Conservation (phyloP, 2,329 filamentous ascomycete genomes). For the Stachybotrys echinatus region DNA sequence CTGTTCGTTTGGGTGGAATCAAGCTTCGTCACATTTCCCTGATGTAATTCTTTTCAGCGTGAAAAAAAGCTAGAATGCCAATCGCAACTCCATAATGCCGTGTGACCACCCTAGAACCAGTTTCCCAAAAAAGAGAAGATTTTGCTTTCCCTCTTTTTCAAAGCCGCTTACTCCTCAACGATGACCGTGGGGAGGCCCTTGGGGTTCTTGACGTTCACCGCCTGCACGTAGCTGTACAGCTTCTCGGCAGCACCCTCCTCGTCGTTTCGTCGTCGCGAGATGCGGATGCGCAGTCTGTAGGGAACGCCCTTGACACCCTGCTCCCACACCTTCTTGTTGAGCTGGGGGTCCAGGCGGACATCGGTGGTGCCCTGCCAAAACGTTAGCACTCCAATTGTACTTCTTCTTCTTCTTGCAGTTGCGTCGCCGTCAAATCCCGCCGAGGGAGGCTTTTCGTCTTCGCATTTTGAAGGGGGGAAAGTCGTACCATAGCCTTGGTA, state of each 20-base stretch:
- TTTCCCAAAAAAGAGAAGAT: constrained; percentile 30
- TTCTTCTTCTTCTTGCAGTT: constrained; percentile 2
- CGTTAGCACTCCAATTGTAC: constrained; percentile 12
- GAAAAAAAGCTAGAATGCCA: constrained; percentile 38
- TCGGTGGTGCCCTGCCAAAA: constrained; percentile 80
- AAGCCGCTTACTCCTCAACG: constrained; percentile 61
- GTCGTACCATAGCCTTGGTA: constrained; percentile 87
- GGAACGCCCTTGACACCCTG: constrained; percentile 97
- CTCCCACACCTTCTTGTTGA: constrained; percentile 99
- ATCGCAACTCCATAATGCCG: constrained; percentile 41
- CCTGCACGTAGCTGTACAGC: constrained; percentile 99
- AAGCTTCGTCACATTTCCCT: constrained; percentile 29
- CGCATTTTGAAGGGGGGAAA: constrained; percentile 4
- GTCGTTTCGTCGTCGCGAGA: constrained; percentile 99
- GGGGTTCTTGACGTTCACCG: constrained; percentile 98
- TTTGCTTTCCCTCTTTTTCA: constrained; percentile 16
- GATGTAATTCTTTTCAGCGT: constrained; percentile 28
- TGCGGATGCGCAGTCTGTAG: constrained; percentile 94
- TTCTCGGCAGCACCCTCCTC: constrained; percentile 99
- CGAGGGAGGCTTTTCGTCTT: constrained; percentile 1
- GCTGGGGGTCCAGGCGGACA: constrained; percentile 94
- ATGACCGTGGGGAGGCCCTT: constrained; percentile 94
- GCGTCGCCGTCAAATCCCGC: not conserved
- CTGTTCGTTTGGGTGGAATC: constrained; percentile 3
- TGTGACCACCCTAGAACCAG: constrained; percentile 34